These are phyloP conservation scores for Suillus occidentalis DNA, from an alignment of 768 basidiomycete species.

Conservation along the genomic window DNA sequence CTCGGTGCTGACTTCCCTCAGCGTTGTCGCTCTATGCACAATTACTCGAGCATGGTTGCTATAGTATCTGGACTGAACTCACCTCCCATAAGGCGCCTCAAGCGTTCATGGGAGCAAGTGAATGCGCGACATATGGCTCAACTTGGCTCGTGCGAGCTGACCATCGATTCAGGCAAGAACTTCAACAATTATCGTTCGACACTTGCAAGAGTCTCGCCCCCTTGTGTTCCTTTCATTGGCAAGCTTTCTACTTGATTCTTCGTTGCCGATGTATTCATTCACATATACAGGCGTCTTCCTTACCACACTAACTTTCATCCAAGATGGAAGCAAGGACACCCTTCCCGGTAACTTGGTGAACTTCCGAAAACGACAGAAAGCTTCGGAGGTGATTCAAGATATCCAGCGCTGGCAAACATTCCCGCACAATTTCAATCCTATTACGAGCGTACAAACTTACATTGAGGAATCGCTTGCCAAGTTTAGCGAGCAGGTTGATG, in stretches of 20 bases:
- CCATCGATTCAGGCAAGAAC: constrained; percentile 91
- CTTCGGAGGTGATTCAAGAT: constrained; percentile 95
- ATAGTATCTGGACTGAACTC: constrained; percentile 94
- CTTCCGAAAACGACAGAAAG: constrained; percentile 92
- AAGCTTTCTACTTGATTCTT: constrained; percentile 20
- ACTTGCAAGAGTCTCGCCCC: constrained; percentile 81
- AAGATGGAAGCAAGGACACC: constrained; percentile 91
- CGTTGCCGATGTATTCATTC: constrained; percentile 5
- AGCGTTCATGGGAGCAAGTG: constrained; percentile 92
- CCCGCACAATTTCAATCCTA: constrained; percentile 79
- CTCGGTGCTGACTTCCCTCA: constrained; percentile 33
- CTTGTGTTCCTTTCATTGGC: constrained; percentile 98
- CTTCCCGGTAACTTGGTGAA: constrained; percentile 82
- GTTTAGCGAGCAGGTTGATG: constrained; percentile 65
- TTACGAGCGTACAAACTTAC: constrained; percentile 67
- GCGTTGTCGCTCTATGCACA: constrained; percentile 88
- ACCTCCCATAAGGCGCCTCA: constrained; percentile 88
- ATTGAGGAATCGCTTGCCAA: constrained; percentile 78
- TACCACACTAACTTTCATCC: constrained; percentile 95
- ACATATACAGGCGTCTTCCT: constrained; percentile 80
- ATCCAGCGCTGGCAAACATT: constrained; percentile 95
- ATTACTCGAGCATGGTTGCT: constrained; percentile 97
- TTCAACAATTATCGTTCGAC: constrained; percentile 89
- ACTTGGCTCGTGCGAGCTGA: constrained; percentile 80
- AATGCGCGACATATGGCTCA: constrained; percentile 70